Base-by-base conservation (phyloP, 2,329 filamentous ascomycete species). In the Arachnomyces sp. region DNA sequence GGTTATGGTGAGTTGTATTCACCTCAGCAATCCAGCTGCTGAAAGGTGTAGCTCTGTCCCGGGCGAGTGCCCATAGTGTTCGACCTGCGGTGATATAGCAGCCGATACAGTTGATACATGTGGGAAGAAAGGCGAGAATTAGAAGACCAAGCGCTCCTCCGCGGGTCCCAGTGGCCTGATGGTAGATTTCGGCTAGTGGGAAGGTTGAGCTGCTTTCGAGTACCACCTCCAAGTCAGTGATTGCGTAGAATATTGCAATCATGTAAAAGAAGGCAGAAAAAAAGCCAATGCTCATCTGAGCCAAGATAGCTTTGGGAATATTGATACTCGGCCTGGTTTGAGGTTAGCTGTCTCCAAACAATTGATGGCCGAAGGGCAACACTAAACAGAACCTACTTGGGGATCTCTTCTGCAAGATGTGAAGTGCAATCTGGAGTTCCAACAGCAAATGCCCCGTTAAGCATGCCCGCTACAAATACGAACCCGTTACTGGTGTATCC, bases 401-500 rank as follows among this genome's bases (percentile, higher is more conserved):
- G 77, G 31, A 82, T 80, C 55, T 84, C 80, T 55, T 84, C 80
- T 0, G 77, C 74, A 31, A 83, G 56, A 53, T 84, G 81, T 1
- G 75, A 75, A 1, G 78, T 74, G 35, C 77, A 75, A 52, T 86
- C 82, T 0, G 79, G 75, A 1, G 77, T 75, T 5, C 80, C 82
- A 8, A 85, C 75, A 33, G 76, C 74, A 54, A 77, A 86, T 3
- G 81, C 81, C 8, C 80, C 82, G 50, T 86, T 86, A 16, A 84
- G 66, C 56, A 83, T 80, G 13, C 80, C 79, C 1, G 75, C 64
- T 17, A 82, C 62, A 46, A 84, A 83, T 2, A 78, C 77, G n/a
- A 83, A 74, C 12, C 77, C 77, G 33, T 75, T 66, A 38, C 65
- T 72, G 2, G 52, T 45, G 42, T 61, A 63, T 16, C 65, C 50